Conservation (phyloP, 345 rosid species). For the Lepidium aucheri region DNA sequence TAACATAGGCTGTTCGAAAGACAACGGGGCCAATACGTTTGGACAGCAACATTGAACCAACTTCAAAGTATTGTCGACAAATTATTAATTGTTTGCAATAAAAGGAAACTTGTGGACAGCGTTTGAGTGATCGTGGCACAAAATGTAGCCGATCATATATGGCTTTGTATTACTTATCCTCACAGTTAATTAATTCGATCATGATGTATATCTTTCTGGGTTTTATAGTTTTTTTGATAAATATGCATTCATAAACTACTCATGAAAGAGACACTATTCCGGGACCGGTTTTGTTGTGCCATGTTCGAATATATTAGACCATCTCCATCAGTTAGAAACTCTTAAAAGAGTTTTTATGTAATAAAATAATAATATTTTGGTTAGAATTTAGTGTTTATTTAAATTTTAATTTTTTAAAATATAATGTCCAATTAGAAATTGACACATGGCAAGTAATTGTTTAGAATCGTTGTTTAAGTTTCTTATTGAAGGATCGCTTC, state of each 20-base stretch:
- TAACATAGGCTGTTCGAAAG: constrained; percentile 17
- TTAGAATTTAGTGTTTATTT: too few species aligned
- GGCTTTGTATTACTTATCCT: constrained; percentile 6
- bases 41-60: constrained; percentile 32
- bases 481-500: too few species aligned
- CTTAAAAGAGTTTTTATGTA: too few species aligned
- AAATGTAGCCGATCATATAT: constrained; percentile 17
- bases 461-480: too few species aligned
- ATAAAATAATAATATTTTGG: too few species aligned
- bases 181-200: constrained; percentile 7
- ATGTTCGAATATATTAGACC: too few species aligned
- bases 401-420: too few species aligned
- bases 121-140: constrained; percentile 22
- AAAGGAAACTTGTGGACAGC: constrained; percentile 25
- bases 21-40: constrained; percentile 24
- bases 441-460: too few species aligned
- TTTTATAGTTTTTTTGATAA: neutral
- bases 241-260: neutral
- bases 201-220: constrained; percentile 7
- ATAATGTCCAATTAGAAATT: too few species aligned
- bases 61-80: constrained; percentile 21
- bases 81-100: neutral
- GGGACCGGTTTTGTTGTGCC: neutral
- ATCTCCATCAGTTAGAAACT: too few species aligned
- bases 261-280: neutral